phyloP scores from a whole-genome alignment of 352 stramenopile genomes.

The Phytophthora fragariaefolia region DNA sequence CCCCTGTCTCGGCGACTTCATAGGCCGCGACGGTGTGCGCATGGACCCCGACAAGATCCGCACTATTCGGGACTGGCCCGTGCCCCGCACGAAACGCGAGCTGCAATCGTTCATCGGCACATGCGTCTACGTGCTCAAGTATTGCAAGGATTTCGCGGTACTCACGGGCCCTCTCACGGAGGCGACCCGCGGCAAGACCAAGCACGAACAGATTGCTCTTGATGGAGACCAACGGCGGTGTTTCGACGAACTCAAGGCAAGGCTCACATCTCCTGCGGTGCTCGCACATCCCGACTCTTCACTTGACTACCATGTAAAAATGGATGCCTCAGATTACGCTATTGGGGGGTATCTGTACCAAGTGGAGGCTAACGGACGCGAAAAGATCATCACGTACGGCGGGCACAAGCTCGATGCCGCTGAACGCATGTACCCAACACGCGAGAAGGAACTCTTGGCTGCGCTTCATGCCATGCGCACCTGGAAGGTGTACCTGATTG shows the following conservation, averaged over 20 bases:
- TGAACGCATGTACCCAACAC: not conserved
- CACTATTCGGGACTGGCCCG: not conserved
- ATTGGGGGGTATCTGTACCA: not conserved
- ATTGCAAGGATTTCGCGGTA: not conserved
- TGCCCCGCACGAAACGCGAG: not conserved
- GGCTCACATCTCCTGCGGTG: no score
- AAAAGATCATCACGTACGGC: not conserved
- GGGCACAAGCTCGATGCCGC: not conserved
- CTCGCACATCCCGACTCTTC: no score
- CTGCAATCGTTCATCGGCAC: slow-evolving; percentile 4
- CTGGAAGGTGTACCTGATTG: not conserved
- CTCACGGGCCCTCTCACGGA: no score
- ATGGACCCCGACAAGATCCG: slow-evolving; percentile 5
- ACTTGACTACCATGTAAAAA: no score
- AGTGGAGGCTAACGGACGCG: not conserved
- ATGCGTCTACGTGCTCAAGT: slow-evolving; percentile 10
- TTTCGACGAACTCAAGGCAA: no score
- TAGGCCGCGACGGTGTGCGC: not conserved
- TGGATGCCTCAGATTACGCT: no score
- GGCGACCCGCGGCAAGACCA: no score
- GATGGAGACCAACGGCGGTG: no score
- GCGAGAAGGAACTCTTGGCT: not conserved
- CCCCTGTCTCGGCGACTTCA: not conserved
- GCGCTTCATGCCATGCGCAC: not conserved
- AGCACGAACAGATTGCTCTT: no score